Evolutionary conservation across 495 filamentous ascomycete genomes (phyloP).

Genomic region (Penicillium arizonense): DNA sequence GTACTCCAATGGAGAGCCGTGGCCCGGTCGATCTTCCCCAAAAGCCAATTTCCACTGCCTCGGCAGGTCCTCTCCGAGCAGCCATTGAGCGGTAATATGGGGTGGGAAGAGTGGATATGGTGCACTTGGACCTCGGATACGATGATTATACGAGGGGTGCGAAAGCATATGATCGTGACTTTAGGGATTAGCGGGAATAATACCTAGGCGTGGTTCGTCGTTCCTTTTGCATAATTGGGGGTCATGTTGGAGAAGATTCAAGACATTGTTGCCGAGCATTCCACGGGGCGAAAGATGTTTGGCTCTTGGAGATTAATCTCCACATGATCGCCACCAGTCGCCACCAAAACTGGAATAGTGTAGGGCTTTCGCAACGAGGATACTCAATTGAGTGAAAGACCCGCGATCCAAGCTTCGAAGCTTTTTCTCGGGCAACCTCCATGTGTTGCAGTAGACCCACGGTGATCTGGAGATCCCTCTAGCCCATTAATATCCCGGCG

Average conservation of each 20-base stretch:
- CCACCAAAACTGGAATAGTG: neutral
- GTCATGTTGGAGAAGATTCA: neutral
- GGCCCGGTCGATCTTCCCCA: neutral
- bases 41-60: neutral
- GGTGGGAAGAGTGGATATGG: neutral
- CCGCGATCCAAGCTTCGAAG: neutral
- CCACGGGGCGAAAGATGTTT: neutral
- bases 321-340: neutral
- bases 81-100: neutral
- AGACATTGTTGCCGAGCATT: neutral
- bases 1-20: neutral
- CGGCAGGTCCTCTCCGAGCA: neutral
- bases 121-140: neutral
- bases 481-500: conserved; percentile 1
- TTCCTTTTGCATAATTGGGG: neutral
- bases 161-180: no score
- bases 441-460: conserved; percentile 17
- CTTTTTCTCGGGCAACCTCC: conserved; percentile 1
- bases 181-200: no score
- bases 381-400: neutral
- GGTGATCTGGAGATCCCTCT: conserved; percentile 17
- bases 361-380: neutral
- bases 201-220: neutral
- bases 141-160: neutral
- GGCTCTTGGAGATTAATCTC: neutral